Percentiles rank a stretch among this genome's conserved stretches.
Conservation (phyloP, 176 grass and related monocot genomes). For the Paspalum notatum region DNA sequence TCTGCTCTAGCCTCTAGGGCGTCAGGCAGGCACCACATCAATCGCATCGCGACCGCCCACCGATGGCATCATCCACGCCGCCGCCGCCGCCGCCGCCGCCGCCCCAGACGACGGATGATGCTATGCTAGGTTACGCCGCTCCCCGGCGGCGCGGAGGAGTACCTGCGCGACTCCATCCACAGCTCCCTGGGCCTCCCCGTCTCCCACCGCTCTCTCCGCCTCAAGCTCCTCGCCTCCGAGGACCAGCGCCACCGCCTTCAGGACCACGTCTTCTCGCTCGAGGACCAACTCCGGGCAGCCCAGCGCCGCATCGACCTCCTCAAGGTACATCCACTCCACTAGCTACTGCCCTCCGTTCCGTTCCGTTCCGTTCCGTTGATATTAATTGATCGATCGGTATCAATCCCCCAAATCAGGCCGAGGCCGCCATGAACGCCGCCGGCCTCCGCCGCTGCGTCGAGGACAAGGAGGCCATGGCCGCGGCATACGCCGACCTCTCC, state of each 20-base stretch:
- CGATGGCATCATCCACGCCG: background rate
- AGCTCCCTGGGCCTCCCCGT: slow-evolving; percentile 78
- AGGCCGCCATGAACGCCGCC: slow-evolving; percentile 74
- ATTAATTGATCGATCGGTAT: background rate
- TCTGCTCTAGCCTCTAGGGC: background rate
- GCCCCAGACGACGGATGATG: slow-evolving; percentile 31
- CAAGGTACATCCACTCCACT: no score
- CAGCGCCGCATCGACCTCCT: slow-evolving; percentile 51
- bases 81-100: background rate
- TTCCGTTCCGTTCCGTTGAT: background rate
- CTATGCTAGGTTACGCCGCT: slow-evolving; percentile 36
- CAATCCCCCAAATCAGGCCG: slow-evolving; percentile 40
- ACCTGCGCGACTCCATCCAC: slow-evolving; percentile 74
- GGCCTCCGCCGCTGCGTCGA: slow-evolving; percentile 75
- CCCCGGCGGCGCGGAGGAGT: slow-evolving; percentile 56
- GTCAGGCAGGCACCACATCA: no score
- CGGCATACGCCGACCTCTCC: slow-evolving; percentile 48
- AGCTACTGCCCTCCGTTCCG: no score
- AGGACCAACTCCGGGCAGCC: slow-evolving; percentile 68
- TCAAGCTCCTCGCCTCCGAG: slow-evolving; percentile 80
- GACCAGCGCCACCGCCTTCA: slow-evolving; percentile 75
- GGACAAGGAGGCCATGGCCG: slow-evolving; percentile 66
- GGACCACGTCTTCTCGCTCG: slow-evolving; percentile 75
- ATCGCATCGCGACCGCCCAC: background rate
- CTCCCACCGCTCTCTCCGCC: slow-evolving; percentile 61